phyloP scores from a whole-genome alignment of 345 rosid genomes.

The Citrus medica region DNA sequence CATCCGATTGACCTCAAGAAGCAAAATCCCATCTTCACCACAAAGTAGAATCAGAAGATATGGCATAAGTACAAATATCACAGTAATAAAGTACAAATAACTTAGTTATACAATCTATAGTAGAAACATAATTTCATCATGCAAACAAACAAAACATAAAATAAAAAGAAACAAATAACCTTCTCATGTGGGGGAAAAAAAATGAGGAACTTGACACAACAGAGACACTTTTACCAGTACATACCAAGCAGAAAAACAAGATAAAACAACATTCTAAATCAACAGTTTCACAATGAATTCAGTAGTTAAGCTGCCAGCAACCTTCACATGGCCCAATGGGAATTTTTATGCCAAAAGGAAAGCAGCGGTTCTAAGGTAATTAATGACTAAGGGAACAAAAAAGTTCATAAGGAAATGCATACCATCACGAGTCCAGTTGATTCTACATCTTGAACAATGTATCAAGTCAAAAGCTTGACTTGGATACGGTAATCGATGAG shows the following conservation, averaged over 20 bases:
- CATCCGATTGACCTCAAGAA: constrained; percentile 94
- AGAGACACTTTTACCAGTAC: background rate
- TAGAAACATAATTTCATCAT: background rate
- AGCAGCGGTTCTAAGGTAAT: background rate
- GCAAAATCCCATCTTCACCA: constrained; percentile 83
- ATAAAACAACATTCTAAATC: background rate
- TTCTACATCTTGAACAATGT: constrained; percentile 98
- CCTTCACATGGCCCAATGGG: background rate
- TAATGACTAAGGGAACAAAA: no score
- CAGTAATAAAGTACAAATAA: background rate
- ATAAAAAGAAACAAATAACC: background rate
- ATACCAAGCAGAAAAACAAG: background rate
- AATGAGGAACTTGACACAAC: background rate
- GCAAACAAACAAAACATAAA: background rate
- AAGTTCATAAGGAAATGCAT: constrained; percentile 14
- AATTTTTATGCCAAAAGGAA: background rate
- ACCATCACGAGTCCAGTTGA: constrained; percentile 99
- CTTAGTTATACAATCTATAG: background rate
- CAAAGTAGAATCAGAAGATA: constrained; percentile 20
- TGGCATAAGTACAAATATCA: background rate
- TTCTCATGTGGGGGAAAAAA: background rate
- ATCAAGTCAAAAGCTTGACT: constrained; percentile 97
- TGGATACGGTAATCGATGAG: constrained; percentile 68
- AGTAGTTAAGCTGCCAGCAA: background rate
- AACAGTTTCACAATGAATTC: background rate